Percentiles rank a stretch among this genome's conserved stretches.
Conservation (phyloP, 2,329 filamentous ascomycete species). For the Aspergillus unguis region DNA sequence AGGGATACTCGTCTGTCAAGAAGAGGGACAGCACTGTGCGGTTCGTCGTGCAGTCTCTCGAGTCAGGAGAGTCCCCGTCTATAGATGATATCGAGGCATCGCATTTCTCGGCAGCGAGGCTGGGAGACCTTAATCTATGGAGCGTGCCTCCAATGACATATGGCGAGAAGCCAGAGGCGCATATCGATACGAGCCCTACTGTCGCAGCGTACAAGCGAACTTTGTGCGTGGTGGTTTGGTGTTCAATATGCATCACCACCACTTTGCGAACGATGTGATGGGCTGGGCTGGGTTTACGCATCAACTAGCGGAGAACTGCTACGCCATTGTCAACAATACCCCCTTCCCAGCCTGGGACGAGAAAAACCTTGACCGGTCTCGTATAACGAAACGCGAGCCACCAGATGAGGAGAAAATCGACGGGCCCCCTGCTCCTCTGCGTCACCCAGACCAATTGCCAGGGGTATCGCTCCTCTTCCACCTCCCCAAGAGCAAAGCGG, state of each 20-base stretch:
- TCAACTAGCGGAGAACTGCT: constrained; percentile 46
- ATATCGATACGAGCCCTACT: constrained; percentile 33
- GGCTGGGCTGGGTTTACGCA: constrained; percentile 39
- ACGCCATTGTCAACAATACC: constrained; percentile 29
- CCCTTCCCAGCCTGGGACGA: constrained; percentile 38
- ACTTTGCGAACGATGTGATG: constrained; percentile 45
- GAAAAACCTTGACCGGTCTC: constrained; percentile 34
- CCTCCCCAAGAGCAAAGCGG: constrained; percentile 44
- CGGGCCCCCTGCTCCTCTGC: constrained; percentile 11
- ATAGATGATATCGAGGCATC: constrained; percentile 38
- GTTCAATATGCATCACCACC: constrained; percentile 44
- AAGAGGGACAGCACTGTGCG: constrained; percentile 33
- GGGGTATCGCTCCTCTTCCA: constrained; percentile 40
- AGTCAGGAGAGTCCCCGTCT: constrained; percentile 35
- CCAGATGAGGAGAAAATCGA: constrained; percentile 24
- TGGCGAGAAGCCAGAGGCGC: constrained; percentile 32
- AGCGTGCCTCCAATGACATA: constrained; percentile 38
- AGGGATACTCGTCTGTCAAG: constrained; percentile 39
- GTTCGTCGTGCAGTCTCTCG: constrained; percentile 40
- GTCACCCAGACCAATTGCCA: constrained; percentile 13
- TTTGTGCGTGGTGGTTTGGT: constrained; percentile 44
- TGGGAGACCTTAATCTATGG: constrained; percentile 37
- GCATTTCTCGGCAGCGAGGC: constrained; percentile 31
- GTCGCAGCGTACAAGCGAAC: constrained; percentile 42
- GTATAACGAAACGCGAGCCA: constrained; percentile 29